These are phyloP conservation scores for Fraxinus americana DNA, from an alignment of 257 asterid species.

Conservation along the genomic window DNA sequence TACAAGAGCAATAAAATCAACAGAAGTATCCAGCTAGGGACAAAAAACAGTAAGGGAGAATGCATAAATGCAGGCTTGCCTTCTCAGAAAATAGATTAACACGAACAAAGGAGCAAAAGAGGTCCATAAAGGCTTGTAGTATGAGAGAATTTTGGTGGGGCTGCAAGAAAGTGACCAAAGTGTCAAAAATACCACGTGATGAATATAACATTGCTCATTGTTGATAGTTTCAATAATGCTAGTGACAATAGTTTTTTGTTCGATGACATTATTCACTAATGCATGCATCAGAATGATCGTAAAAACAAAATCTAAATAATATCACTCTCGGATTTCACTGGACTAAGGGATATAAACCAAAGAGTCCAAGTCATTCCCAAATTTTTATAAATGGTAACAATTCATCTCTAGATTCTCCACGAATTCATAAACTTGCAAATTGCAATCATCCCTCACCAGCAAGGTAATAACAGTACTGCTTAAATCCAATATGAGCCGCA, in stretches of 20 bases:
- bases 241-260: neutral
- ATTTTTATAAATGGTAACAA: neutral
- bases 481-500: conserved; percentile 93
- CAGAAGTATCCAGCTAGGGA: neutral
- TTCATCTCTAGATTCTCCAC: conserved; percentile 27
- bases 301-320: neutral
- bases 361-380: neutral
- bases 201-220: conserved; percentile 11
- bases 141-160: conserved; percentile 97
- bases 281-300: neutral
- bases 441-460: conserved; percentile 64
- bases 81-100: conserved; percentile 91
- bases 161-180: conserved; percentile 54
- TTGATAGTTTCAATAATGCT: neutral
- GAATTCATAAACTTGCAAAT: conserved; percentile 17
- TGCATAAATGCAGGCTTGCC: conserved; percentile 50
- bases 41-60: conserved; percentile 9
- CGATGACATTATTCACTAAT: neutral
- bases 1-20: conserved; percentile 25
- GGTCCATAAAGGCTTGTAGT: conserved; percentile 96
- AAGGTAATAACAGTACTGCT: conserved; percentile 98
- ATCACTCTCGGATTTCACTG: neutral
- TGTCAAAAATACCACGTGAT: conserved; percentile 22
- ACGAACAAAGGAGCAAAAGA: conserved; percentile 97
- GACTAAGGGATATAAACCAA: neutral